Conservation (phyloP, 495 filamentous ascomycete species). For the Podospora pseudoanserina region DNA sequence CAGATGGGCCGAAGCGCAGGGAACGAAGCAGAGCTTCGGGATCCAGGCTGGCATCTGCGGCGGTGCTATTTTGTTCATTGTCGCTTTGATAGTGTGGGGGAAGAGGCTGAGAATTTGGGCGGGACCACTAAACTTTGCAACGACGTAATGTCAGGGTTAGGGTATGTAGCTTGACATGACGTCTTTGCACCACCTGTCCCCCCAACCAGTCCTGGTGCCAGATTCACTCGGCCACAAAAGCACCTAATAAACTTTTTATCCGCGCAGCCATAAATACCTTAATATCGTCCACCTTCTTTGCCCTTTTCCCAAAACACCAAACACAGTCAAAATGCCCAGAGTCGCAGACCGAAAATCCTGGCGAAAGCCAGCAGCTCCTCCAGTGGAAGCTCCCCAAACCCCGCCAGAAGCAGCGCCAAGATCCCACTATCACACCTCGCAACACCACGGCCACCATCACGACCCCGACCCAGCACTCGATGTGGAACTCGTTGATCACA, state of each 20-base stretch:
- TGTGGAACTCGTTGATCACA: neutral
- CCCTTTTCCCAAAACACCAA: neutral
- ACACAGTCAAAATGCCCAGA: neutral
- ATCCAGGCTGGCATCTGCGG: slow-evolving; percentile 48
- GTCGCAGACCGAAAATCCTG: slow-evolving; percentile 12
- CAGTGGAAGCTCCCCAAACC: neutral
- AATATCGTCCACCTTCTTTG: neutral
- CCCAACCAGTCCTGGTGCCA: too few relatives aligned
- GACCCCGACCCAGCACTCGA: neutral
- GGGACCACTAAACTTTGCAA: slow-evolving; percentile 27
- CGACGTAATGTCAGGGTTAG: slow-evolving; percentile 8
- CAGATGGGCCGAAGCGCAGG: slow-evolving; percentile 34
- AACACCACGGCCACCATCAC: too few relatives aligned
- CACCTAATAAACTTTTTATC: too few relatives aligned
- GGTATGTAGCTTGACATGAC: neutral
- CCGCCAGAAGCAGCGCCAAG: neutral
- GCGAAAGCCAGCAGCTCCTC: neutral
- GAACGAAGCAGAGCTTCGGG: slow-evolving; percentile 43
- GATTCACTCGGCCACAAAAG: too few relatives aligned
- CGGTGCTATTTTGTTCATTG: slow-evolving; percentile 39
- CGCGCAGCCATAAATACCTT: too few relatives aligned
- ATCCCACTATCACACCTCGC: neutral
- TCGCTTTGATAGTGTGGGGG: slow-evolving; percentile 46
- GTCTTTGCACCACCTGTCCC: too few relatives aligned
- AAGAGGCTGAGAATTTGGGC: slow-evolving; percentile 36